Conservation (phyloP, 2,329 filamentous ascomycete species). For the Colletotrichum sp. region DNA sequence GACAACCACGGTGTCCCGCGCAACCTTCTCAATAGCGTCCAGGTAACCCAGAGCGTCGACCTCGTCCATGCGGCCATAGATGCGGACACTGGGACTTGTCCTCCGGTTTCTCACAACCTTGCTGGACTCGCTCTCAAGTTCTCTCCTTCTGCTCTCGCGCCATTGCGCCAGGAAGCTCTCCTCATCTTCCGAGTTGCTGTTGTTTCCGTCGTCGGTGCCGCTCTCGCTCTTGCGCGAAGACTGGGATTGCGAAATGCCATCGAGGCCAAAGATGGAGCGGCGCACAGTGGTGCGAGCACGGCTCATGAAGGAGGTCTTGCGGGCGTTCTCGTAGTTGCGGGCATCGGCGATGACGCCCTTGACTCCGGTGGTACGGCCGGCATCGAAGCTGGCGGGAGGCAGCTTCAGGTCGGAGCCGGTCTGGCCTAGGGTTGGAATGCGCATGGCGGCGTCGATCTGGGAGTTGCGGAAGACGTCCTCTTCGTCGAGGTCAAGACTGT, state of each 20-base stretch:
- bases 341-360: conserved; percentile 90
- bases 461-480: conserved; percentile 58
- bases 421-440: conserved; percentile 60
- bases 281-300: conserved; percentile 55
- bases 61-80: conserved; percentile 79
- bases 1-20: conserved; percentile 81
- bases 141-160: conserved; percentile 79
- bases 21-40: conserved; percentile 93
- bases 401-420: conserved; percentile 61
- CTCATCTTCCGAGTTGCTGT: conserved; percentile 69
- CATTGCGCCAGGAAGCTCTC: conserved; percentile 84
- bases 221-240: conserved; percentile 49
- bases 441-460: conserved; percentile 69
- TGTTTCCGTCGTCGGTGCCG: conserved; percentile 46
- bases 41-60: conserved; percentile 93
- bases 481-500: conserved; percentile 53
- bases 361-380: conserved; percentile 76
- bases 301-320: conserved; percentile 59
- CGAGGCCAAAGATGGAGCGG: conserved; percentile 59
- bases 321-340: conserved; percentile 74
- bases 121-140: conserved; percentile 71
- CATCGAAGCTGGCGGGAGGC: conserved; percentile 67
- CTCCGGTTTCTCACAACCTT: conserved; percentile 65
- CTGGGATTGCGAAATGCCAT: conserved; percentile 26
- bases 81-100: conserved; percentile 76